These are phyloP conservation scores for Pyrenochaeta sp. DNA, from an alignment of 2,329 filamentous ascomycete genomes.

Conservation along the genomic window DNA sequence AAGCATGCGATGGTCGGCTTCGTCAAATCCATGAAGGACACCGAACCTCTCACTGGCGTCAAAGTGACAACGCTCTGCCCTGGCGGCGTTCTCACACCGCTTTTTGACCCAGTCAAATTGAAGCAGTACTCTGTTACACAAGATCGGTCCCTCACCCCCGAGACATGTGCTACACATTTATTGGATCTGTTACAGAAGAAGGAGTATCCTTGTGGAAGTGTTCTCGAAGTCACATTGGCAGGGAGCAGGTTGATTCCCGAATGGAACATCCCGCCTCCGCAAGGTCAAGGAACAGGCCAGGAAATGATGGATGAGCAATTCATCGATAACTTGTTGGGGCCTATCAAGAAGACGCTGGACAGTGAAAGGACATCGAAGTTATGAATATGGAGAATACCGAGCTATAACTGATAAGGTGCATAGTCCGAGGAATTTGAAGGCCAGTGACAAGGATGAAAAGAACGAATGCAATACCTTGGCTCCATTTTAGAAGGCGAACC, in stretches of 20 bases:
- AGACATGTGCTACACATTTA: constrained; percentile 30
- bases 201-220: constrained; percentile 34
- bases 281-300: constrained; percentile 28
- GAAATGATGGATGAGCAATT: constrained; percentile 20
- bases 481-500: too few species aligned
- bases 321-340: constrained; percentile 27
- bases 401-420: too few species aligned
- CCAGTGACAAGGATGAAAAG: too few species aligned
- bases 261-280: constrained; percentile 36
- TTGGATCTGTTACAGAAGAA: constrained; percentile 39
- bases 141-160: constrained; percentile 22
- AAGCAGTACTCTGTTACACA: constrained; percentile 30
- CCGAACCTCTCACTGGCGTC: constrained; percentile 38
- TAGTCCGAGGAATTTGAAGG: too few species aligned
- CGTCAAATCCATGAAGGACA: constrained; percentile 37
- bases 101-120: constrained; percentile 31
- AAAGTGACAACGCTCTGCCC: constrained; percentile 43
- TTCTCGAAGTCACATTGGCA: constrained; percentile 29
- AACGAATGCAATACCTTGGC: too few species aligned
- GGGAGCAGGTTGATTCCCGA: constrained; percentile 36
- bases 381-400: constrained; percentile 1
- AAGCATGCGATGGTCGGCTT: constrained; percentile 45
- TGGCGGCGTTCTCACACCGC: constrained; percentile 33
- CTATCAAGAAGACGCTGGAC: constrained; percentile 28
- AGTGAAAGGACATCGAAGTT: constrained; percentile 24